phyloP scores from a whole-genome alignment of 805 yeast species.

The Myxozyma neotropica region DNA sequence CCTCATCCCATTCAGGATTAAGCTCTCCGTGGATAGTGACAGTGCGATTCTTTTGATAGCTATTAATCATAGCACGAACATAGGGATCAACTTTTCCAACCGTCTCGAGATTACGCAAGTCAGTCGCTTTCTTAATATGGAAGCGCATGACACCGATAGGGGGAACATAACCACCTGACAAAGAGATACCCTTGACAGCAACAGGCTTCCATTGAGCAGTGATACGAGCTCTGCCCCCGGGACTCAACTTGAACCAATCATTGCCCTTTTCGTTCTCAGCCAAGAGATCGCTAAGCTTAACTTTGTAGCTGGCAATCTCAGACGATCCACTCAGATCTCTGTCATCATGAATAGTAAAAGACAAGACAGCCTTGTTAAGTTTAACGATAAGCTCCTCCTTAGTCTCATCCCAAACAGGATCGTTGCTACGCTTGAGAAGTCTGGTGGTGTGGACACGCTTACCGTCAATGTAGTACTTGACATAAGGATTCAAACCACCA shows the following conservation, averaged over 20 bases:
- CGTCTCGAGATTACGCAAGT: slow-evolving; percentile 79
- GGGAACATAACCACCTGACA: slow-evolving; percentile 81
- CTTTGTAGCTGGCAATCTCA: slow-evolving; percentile 56
- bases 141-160: slow-evolving; percentile 92
- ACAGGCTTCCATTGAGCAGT: slow-evolving; percentile 86
- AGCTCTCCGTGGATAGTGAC: slow-evolving; percentile 63
- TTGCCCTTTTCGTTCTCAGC: slow-evolving; percentile 78
- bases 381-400: slow-evolving; percentile 71
- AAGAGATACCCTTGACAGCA: slow-evolving; percentile 60
- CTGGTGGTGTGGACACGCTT: slow-evolving; percentile 61
- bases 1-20: slow-evolving; percentile 84
- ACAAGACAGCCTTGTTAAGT: slow-evolving; percentile 69
- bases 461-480: slow-evolving; percentile 69
- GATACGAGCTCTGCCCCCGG: slow-evolving; percentile 72
- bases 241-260: slow-evolving; percentile 73
- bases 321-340: slow-evolving; percentile 62
- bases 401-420: slow-evolving; percentile 66
- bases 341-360: slow-evolving; percentile 65
- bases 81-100: slow-evolving; percentile 94
- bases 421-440: slow-evolving; percentile 59
- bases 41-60: slow-evolving; percentile 76
- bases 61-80: slow-evolving; percentile 75
- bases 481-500: slow-evolving; percentile 63
- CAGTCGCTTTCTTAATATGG: slow-evolving; percentile 64
- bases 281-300: slow-evolving; percentile 60